phyloP scores from a whole-genome alignment of 2,329 filamentous ascomycete genomes.

The Claviceps sorghi region DNA sequence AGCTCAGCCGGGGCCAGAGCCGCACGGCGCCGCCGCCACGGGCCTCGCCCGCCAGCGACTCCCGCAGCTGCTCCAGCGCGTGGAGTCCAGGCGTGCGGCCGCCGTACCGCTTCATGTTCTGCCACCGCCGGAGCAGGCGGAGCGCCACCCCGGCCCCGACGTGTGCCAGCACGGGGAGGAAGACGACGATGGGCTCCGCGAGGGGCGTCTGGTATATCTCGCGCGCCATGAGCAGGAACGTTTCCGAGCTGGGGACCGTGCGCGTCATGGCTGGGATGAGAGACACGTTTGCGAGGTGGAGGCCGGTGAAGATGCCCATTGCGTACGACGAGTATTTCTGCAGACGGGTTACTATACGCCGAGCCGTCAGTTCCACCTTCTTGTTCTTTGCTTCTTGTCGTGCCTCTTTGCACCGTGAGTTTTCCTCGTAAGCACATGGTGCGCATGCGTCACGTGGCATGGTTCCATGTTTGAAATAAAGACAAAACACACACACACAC shows the following conservation, averaged over 20 bases:
- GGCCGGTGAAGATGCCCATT: constrained; percentile 58
- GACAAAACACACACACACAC: no score
- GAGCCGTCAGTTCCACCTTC: background rate
- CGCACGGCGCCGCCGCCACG: constrained; percentile 15
- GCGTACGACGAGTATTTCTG: constrained; percentile 86
- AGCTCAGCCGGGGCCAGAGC: constrained; percentile 55
- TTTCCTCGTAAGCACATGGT: no score
- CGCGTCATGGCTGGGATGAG: constrained; percentile 62
- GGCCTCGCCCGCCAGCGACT: constrained; percentile 20
- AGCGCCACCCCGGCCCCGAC: constrained; percentile 63
- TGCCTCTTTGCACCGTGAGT: background rate
- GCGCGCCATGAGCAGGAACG: constrained; percentile 77
- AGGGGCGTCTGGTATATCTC: constrained; percentile 81
- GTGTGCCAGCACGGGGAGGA: constrained; percentile 59
- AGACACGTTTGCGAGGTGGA: constrained; percentile 72
- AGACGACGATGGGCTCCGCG: constrained; percentile 67
- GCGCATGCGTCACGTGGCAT: no score
- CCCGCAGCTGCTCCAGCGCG: constrained; percentile 20
- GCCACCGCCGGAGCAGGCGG: constrained; percentile 57
- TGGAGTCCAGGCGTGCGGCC: constrained; percentile 44
- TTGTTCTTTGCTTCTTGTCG: no score
- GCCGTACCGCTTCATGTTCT: constrained; percentile 63
- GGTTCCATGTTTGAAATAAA: no score
- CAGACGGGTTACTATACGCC: constrained; percentile 34
- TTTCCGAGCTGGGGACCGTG: constrained; percentile 61